phyloP scores from a whole-genome alignment of 305 asterid genomes.

The Fraxinus angustifolia region DNA sequence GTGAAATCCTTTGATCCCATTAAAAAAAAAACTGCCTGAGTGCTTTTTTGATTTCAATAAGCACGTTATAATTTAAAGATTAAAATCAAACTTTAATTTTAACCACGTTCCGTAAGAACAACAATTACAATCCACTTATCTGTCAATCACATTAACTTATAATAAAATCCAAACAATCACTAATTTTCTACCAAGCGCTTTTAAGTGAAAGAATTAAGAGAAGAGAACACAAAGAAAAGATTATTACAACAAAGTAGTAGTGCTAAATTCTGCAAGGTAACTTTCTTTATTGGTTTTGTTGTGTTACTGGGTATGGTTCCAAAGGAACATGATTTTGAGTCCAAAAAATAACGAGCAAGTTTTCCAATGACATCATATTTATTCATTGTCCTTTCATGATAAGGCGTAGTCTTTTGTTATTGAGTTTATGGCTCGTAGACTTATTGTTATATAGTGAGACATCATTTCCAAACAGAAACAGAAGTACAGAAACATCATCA shows the following conservation, averaged over 20 bases:
- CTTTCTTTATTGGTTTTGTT: background rate
- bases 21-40: too few species aligned
- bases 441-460: background rate
- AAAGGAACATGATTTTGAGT: background rate
- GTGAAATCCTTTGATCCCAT: too few species aligned
- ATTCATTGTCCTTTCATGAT: background rate
- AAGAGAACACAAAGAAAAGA: background rate
- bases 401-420: background rate
- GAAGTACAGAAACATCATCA: background rate
- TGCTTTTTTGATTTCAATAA: too few species aligned
- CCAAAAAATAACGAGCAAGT: background rate
- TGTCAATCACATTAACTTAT: too few species aligned
- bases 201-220: too few species aligned
- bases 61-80: too few species aligned
- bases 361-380: background rate
- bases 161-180: too few species aligned
- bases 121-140: too few species aligned
- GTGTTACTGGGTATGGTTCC: background rate
- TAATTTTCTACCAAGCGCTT: background rate
- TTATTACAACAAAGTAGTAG: background rate
- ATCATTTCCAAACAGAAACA: conserved; percentile 11
- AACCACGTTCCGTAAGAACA: too few species aligned
- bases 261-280: background rate
- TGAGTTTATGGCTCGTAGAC: background rate
- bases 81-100: too few species aligned